A percentile compares a stretch with the other conserved stretches of the same genome.
phyloP scores from a whole-genome alignment of 352 stramenopile genomes.

The Phytophthora hybrid region DNA sequence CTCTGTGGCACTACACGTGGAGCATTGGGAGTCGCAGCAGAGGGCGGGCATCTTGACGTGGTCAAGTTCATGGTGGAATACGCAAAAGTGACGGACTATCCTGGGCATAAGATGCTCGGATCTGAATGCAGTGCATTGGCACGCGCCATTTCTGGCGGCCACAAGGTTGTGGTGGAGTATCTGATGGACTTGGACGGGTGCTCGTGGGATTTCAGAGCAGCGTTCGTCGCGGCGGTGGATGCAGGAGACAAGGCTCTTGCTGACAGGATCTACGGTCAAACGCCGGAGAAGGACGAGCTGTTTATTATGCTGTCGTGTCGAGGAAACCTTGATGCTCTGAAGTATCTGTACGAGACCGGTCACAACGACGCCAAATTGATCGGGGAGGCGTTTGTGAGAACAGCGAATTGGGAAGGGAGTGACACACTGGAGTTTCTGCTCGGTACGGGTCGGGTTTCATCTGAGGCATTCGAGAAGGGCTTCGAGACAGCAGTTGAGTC shows the following conservation, averaged over 20 bases:
- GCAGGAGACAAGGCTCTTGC: not conserved
- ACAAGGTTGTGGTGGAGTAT: not conserved
- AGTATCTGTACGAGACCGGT: not conserved
- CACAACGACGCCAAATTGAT: not conserved
- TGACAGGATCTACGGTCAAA: not conserved
- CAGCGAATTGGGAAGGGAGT: not conserved
- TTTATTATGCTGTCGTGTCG: not conserved
- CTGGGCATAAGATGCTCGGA: too few relatives aligned
- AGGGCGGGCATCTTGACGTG: not conserved
- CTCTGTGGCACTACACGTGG: not conserved
- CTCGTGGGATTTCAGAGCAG: not conserved
- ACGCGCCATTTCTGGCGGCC: slow-evolving; percentile 1
- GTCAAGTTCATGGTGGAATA: not conserved
- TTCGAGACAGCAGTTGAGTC: not conserved
- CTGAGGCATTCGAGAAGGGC: not conserved
- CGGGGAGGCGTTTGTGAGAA: not conserved
- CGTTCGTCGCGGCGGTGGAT: slow-evolving; percentile 3
- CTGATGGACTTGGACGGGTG: not conserved
- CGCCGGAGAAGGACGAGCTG: not conserved
- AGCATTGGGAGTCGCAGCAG: not conserved
- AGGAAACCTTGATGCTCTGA: not conserved
- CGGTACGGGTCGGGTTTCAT: not conserved
- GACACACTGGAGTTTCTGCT: not conserved
- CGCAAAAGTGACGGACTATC: not conserved
- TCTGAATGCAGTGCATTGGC: not conserved